Evolutionary conservation across 139 green algal genomes (phyloP).

Genomic region (Tetraselmis striata): DNA sequence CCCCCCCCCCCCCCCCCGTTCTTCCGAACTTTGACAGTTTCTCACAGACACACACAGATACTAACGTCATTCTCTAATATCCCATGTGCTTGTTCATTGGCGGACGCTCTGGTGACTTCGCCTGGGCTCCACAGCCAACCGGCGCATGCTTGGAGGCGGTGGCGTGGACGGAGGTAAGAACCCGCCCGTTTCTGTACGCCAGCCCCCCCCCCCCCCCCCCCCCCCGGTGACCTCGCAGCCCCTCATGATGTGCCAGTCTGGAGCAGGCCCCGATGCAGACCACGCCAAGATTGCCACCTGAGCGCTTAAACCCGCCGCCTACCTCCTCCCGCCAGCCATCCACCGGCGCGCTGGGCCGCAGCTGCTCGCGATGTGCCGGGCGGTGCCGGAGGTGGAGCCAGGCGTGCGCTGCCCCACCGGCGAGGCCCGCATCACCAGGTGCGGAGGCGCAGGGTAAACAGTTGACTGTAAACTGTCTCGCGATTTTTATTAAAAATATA

Average conservation of each 20-base stretch:
- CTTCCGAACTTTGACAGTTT: too few species aligned
- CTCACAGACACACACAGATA: background rate
- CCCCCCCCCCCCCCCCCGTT: too few species aligned
- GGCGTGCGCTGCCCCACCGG: slow-evolving; percentile 74
- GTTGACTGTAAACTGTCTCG: too few species aligned
- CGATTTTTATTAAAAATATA: too few species aligned
- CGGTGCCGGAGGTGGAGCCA: slow-evolving; percentile 39
- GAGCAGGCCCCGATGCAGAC: background rate
- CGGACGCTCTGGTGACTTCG: background rate
- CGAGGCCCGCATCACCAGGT: slow-evolving; percentile 50
- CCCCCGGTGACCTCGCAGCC: background rate
- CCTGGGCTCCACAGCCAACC: slow-evolving; percentile 52
- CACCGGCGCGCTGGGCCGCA: slow-evolving; percentile 68
- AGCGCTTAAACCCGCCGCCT: background rate
- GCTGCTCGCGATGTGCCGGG: slow-evolving; percentile 61
- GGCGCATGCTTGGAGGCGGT: slow-evolving; percentile 79
- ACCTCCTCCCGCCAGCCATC: slow-evolving; percentile 50
- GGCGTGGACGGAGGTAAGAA: slow-evolving; percentile 70
- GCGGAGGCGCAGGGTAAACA: too few species aligned
- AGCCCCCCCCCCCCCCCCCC: too few species aligned
- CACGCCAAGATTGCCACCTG: too few species aligned
- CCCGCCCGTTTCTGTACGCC: background rate
- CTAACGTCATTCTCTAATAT: background rate
- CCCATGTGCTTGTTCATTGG: background rate
- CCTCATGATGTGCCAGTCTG: background rate